These are phyloP conservation scores for Thalassiosira mediterranea DNA, from an alignment of 352 stramenopile genomes.

Conservation along the genomic window DNA sequence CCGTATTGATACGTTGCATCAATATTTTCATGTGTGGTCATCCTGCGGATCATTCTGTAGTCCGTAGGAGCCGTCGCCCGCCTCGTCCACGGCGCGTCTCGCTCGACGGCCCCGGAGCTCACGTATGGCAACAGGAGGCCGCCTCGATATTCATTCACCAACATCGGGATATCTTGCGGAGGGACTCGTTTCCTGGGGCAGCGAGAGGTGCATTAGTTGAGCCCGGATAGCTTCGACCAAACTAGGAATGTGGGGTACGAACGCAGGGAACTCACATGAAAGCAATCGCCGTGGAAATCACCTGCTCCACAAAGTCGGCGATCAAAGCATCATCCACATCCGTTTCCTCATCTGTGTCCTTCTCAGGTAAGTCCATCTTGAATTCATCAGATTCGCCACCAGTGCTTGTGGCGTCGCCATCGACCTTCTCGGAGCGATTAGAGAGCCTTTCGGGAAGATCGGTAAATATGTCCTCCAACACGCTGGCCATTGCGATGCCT, in stretches of 20 bases:
- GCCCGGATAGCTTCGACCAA: not conserved
- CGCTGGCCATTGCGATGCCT: not conserved
- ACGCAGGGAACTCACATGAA: conserved; percentile 33
- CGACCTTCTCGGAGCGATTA: not conserved
- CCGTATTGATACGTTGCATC: not conserved
- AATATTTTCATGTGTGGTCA: not conserved
- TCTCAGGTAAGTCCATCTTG: too few species aligned
- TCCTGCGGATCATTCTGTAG: conserved; percentile 17
- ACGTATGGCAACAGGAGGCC: conserved; percentile 18
- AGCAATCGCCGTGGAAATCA: conserved; percentile 19
- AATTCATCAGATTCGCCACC: not conserved
- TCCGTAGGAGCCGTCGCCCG: conserved; percentile 25
- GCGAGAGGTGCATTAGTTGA: not conserved
- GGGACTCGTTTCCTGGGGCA: conserved; percentile 21
- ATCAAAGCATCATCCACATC: conserved; percentile 4
- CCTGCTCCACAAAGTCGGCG: conserved; percentile 26
- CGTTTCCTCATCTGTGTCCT: conserved; percentile 1
- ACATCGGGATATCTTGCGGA: not conserved
- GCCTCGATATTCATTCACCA: conserved; percentile 10
- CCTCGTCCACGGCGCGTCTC: conserved; percentile 12
- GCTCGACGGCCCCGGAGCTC: not conserved
- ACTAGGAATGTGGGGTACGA: not conserved
- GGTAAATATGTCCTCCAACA: conserved; percentile 18
- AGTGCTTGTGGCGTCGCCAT: not conserved
- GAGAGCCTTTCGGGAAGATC: conserved; percentile 15